Evolutionary conservation across 768 basidiomycete genomes (phyloP).

Genomic region (Boletus rubescentipes): DNA sequence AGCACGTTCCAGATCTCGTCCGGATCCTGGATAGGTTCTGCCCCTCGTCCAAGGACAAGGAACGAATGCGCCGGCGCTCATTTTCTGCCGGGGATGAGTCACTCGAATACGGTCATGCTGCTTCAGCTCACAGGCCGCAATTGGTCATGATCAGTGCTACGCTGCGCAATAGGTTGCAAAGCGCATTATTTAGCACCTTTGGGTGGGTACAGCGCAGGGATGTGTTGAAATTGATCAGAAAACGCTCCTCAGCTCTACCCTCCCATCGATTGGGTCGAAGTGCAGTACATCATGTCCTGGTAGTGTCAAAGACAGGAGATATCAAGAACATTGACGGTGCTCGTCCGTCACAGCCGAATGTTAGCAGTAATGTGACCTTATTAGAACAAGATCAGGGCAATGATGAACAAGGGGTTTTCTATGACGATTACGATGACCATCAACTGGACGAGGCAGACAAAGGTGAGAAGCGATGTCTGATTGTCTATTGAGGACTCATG

Average conservation of each 20-base stretch:
- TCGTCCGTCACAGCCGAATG: slow-evolving; percentile 8
- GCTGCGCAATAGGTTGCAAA: slow-evolving; percentile 46
- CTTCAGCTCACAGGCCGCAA: slow-evolving; percentile 45
- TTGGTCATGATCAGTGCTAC: slow-evolving; percentile 73
- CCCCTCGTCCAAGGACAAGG: slow-evolving; percentile 27
- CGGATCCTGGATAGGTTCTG: slow-evolving; percentile 61
- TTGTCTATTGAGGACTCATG: slow-evolving; percentile 6
- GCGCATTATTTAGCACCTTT: slow-evolving; percentile 48
- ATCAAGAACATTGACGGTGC: slow-evolving; percentile 59
- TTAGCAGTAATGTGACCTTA: background rate
- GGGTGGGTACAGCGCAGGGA: slow-evolving; percentile 55
- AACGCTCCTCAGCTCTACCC: slow-evolving; percentile 26
- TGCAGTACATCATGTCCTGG: slow-evolving; percentile 54
- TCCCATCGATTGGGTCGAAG: slow-evolving; percentile 28
- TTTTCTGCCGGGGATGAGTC: slow-evolving; percentile 4
- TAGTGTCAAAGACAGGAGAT: slow-evolving; percentile 52
- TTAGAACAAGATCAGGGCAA: background rate
- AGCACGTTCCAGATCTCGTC: slow-evolving; percentile 60
- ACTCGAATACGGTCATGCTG: slow-evolving; percentile 3
- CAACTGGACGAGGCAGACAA: slow-evolving; percentile 20
- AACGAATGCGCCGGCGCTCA: background rate
- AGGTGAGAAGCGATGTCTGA: slow-evolving; percentile 14
- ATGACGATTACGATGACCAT: slow-evolving; percentile 21
- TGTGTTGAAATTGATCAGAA: slow-evolving; percentile 28
- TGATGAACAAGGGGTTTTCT: slow-evolving; percentile 22